Base-by-base conservation (phyloP, 169 alveolate genomes). In the Plasmodium gallinaceum region DNA sequence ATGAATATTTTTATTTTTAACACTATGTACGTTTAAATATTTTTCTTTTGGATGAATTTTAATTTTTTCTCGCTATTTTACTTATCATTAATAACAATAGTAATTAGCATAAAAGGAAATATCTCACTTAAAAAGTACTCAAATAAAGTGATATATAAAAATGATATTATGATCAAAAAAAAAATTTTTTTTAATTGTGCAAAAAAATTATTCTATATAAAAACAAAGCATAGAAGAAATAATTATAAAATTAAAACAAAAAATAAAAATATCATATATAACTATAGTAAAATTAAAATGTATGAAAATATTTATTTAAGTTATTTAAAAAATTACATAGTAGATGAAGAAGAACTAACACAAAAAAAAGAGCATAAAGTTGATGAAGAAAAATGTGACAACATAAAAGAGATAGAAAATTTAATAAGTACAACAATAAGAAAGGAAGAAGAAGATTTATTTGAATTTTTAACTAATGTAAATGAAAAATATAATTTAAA, bases 381-480 rank as follows among this genome's bases (percentile, higher is more conserved):
- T 14, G 39, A 70, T 16, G 52, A 42, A 10, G 26, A 24, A 0
- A 18, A 39, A 51, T 2, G 7, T 24, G 45, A 54, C 18, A 64
- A 58, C 16, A 64, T 7, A 6, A 32, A 58, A 14, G 66, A 83
- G 16, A 68, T 83, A 18, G 83, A 83, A 52, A 71, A 16, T n/a
- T 7, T 83, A 7, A 83, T 83, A 24, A 45, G 24, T 7, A 45
- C 66, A 18, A 69, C 32, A 0, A 66, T 83, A 22, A 52, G 74
- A 45, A 68, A 66, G 18, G 72, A 69, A 68, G 91, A 83, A 83
- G 42, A 68, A 39, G 72, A 83, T 7, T 22, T 83, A 66, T 83
- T 83, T 61, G 73, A 69, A 1, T 83, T 83, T 71, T 62, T 83
- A 7, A 61, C 20, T 2, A 83, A 42, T 45, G 83, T 83, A 3